Percentiles rank a stretch among this genome's conserved stretches.
Evolutionary conservation across 805 yeast species (phyloP).

Genomic region (Metschnikowia lachancei): DNA sequence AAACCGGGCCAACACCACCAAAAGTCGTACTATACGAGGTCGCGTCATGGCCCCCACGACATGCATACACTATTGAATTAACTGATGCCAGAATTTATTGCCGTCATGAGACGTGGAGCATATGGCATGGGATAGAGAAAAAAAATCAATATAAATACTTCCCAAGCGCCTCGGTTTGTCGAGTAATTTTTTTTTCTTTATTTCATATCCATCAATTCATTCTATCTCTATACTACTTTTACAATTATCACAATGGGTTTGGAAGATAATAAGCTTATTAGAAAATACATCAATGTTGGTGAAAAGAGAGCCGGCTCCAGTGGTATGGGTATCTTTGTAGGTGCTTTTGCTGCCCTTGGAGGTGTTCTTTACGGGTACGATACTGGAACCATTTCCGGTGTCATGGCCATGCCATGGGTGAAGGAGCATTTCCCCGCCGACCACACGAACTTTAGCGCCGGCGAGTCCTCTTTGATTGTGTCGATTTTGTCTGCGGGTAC

Average conservation of each 20-base stretch:
- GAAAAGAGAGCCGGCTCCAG: conserved; percentile 47
- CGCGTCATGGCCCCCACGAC: background rate
- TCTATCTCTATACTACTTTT: background rate
- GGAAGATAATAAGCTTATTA: conserved; percentile 33
- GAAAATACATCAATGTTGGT: conserved; percentile 41
- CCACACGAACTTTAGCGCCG: conserved; percentile 20
- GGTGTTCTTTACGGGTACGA: conserved; percentile 44
- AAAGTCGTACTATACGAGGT: conserved; percentile 1
- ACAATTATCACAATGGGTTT: conserved; percentile 31
- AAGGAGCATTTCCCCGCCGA: conserved; percentile 25
- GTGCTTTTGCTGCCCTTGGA: conserved; percentile 42
- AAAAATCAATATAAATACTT: conserved; percentile 4
- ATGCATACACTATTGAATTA: conserved; percentile 1
- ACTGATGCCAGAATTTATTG: background rate
- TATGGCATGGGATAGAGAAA: background rate
- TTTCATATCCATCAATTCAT: background rate
- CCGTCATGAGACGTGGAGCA: too few species aligned
- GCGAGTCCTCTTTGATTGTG: conserved; percentile 26
- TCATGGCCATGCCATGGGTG: conserved; percentile 40
- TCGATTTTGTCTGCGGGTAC: conserved; percentile 42
- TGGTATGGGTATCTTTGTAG: conserved; percentile 40
- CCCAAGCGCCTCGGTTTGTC: background rate
- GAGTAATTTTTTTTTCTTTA: background rate
- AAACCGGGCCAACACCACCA: too few species aligned
- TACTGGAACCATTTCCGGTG: conserved; percentile 44